These are phyloP conservation scores for Aspergillus biplanus DNA, from an alignment of 495 filamentous ascomycete species.

Conservation along the genomic window DNA sequence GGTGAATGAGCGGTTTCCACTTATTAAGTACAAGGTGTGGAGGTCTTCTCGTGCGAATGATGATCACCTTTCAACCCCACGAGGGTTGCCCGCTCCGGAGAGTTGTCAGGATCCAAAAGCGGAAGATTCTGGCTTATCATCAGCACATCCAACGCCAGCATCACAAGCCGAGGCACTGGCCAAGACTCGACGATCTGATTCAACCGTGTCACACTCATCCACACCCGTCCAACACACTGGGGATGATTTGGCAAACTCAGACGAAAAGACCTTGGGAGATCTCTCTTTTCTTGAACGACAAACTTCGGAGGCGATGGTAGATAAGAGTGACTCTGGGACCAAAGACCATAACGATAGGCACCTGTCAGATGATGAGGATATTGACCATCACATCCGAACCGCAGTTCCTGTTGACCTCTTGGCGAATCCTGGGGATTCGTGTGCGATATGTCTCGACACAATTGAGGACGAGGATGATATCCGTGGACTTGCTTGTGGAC, in stretches of 20 bases:
- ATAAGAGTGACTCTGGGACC: constrained; percentile 4
- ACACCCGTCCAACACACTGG: constrained; percentile 20
- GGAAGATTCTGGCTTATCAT: constrained; percentile 21
- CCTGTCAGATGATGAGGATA: constrained; percentile 65
- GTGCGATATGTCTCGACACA: constrained; percentile 93
- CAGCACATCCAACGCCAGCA: constrained; percentile 17
- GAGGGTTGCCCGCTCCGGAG: constrained; percentile 77
- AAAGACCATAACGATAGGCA: constrained; percentile 3
- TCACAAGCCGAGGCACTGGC: constrained; percentile 16
- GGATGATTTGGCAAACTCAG: constrained; percentile 12
- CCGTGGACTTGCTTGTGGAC: constrained; percentile 90
- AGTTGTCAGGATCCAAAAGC: constrained; percentile 34
- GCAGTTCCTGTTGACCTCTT: constrained; percentile 82
- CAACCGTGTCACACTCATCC: constrained; percentile 22
- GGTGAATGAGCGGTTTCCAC: constrained; percentile 94
- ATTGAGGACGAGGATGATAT: constrained; percentile 96
- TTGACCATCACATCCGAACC: constrained; percentile 84
- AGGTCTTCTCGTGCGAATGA: constrained; percentile 78
- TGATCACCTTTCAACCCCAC: constrained; percentile 74
- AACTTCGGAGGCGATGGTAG: neutral
- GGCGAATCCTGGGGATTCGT: constrained; percentile 87
- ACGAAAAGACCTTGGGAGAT: constrained; percentile 26
- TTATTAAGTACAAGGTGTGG: constrained; percentile 96
- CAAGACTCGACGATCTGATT: constrained; percentile 24
- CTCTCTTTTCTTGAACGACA: neutral